These are phyloP conservation scores for Talaromyces sp. DNA, from an alignment of 2,329 filamentous ascomycete species.

Conservation along the genomic window DNA sequence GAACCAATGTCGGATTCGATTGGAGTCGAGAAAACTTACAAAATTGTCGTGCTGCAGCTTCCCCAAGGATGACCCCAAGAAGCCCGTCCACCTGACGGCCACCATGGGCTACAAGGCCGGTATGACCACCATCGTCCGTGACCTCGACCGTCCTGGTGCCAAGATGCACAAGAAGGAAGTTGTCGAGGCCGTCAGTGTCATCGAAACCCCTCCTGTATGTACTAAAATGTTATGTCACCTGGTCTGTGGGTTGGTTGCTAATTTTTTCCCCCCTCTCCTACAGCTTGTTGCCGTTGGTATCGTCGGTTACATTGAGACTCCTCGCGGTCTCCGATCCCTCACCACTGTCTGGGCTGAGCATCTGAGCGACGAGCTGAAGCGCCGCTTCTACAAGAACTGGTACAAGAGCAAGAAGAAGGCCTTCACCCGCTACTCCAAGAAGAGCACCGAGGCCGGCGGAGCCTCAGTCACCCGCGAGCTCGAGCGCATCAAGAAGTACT, in stretches of 20 bases:
- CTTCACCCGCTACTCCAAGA: constrained; percentile 99
- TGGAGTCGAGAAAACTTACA: constrained; percentile 18
- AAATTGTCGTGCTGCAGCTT: constrained; percentile 59
- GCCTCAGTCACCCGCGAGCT: constrained; percentile 92
- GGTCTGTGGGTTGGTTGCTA: constrained; percentile 3
- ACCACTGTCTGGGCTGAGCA: constrained; percentile 99
- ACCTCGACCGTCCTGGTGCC: constrained; percentile 96
- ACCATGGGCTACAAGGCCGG: constrained; percentile 99
- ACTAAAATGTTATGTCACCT: constrained; percentile 49
- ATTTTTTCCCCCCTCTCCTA: constrained; percentile 25
- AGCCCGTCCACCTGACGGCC: constrained; percentile 97
- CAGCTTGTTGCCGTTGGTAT: constrained; percentile 99
- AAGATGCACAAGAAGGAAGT: constrained; percentile 99
- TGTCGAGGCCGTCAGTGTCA: constrained; percentile 80
- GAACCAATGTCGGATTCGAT: background rate
- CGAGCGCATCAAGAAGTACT: constrained; percentile 99
- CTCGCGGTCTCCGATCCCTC: constrained; percentile 97
- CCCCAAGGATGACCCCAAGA: constrained; percentile 99
- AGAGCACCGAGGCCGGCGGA: constrained; percentile 92
- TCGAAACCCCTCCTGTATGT: constrained; percentile 94
- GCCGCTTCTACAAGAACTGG: constrained; percentile 99
- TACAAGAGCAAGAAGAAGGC: constrained; percentile 99
- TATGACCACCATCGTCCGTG: constrained; percentile 99
- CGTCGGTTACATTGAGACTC: constrained; percentile 99
- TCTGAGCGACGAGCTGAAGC: constrained; percentile 96